Conservation (phyloP, 768 basidiomycete genomes). For the Boletus coccyginus region DNA sequence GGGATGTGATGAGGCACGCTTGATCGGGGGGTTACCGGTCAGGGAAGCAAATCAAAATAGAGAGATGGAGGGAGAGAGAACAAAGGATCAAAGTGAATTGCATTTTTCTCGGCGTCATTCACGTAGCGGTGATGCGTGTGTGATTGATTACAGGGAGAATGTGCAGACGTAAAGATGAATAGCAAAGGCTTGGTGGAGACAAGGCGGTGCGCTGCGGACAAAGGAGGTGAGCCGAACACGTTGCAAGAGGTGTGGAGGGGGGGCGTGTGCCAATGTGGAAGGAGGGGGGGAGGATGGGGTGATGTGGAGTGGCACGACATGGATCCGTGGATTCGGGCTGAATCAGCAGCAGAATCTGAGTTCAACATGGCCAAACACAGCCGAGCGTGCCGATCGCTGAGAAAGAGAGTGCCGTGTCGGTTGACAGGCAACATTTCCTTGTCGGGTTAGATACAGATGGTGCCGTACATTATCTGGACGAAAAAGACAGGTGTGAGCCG, state of each 20-base stretch:
- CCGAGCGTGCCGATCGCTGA: constrained; percentile 31
- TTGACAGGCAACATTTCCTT: constrained; percentile 31
- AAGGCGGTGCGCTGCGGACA: constrained; percentile 15
- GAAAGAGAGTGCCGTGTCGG: constrained; percentile 26
- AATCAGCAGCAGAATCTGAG: constrained; percentile 26
- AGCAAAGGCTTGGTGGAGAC: constrained; percentile 12
- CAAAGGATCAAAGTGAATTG: not conserved
- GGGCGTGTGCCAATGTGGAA: not conserved
- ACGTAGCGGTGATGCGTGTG: constrained; percentile 6
- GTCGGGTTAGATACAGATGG: constrained; percentile 30
- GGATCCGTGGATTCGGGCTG: constrained; percentile 17
- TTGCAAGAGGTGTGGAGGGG: constrained; percentile 2
- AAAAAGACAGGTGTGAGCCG: constrained; percentile 17
- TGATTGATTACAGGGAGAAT: constrained; percentile 11
- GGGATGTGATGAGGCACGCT: not conserved
- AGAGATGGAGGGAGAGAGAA: not conserved
- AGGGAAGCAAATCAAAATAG: not conserved
- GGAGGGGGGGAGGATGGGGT: constrained; percentile 6
- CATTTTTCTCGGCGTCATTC: constrained; percentile 2
- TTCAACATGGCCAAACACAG: constrained; percentile 18
- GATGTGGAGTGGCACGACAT: not conserved
- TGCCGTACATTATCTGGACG: constrained; percentile 31
- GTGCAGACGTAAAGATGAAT: constrained; percentile 18
- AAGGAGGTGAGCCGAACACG: constrained; percentile 18
- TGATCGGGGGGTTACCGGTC: not conserved